Evolutionary conservation across 2,329 filamentous ascomycete genomes (phyloP), one percentile per base, ranked within the genome.

Genomic region (Penicillium sp.): DNA sequence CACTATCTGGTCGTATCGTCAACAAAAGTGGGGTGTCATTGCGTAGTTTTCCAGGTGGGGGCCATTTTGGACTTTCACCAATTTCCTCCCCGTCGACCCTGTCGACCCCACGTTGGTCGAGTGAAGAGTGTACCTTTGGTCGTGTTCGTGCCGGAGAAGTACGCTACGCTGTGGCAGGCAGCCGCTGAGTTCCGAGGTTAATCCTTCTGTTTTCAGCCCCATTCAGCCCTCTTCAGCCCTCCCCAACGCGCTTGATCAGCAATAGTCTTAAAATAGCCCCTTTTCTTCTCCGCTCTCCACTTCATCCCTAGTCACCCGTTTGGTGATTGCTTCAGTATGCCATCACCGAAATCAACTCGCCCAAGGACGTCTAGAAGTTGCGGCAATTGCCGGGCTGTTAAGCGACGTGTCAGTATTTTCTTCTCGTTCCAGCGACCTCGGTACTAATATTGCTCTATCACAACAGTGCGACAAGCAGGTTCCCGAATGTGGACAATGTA

Each of bases 401-500:
- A 63, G 18, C 54, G 54, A 54, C 57, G 60, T 2, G 62, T 64
- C n/a, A 20, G 58, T 59, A 8, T n/a, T n/a, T n/a, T n/a, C n/a
- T n/a, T n/a, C n/a, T n/a, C n/a, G n/a, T n/a, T n/a, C n/a, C n/a
- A n/a, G n/a, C n/a, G 20, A 30, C 23, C 23, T 20, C 39, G 15
- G 12, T 29, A 20, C 52, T 54, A n/a, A 51, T 30, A n/a, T 21
- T 26, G 7, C 10, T 15, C 13, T 13, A 26, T 42, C 18, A 18
- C 4, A n/a, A 33, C 45, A 66, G 63, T 66, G 63, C 48, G 62
- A 66, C 41, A 49, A 55, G 27, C 53, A 58, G 43, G 9, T 33
- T 32, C 62, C 63, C 29, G 45, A 58, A 13, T 66, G 62, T 41
- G 62, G 62, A 42, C 63, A 66, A 13, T 70, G 67, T 43, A 54